Base-by-base conservation (phyloP, 2,329 filamentous ascomycete species). In the Talaromyces sp. region DNA sequence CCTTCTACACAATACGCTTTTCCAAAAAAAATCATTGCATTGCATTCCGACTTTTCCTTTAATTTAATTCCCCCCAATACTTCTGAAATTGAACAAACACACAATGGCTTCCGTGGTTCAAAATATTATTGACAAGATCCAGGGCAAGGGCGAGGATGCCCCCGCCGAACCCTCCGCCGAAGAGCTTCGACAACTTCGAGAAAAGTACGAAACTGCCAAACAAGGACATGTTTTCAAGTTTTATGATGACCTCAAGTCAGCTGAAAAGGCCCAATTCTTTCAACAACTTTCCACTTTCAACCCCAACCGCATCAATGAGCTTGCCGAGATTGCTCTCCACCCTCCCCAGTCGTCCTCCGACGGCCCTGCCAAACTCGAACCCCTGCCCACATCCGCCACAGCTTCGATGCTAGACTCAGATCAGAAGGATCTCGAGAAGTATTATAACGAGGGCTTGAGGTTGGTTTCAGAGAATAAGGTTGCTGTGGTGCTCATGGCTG, bases 401-500 rank as follows among this genome's bases (percentile, higher is more conserved):
- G 95, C 93, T 61, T 97, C 93, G 66, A 92, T 97, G 72, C 88
- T 98, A 77, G 94, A 98, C 80, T 96, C 93, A 67, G 87, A 90
- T 72, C 78, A 88, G 60, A 86, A 88, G 66, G 89, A 96, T 75
- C 85, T 97, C 68, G 83, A 91, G 70, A 86, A 85, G 78, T 99
- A 94, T 93, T 95, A 97, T 79, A 82, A 90, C 68, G 83, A 82
- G 50, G 89, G 89, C 52, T 77, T 92, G 68, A 82, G 87, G 71
- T 77, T 88, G 72, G 88, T 91, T 68, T 85, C 87, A 7, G 81
- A 87, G 70, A 89, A 89, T 79, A 86, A 89, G 75, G 89, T 91
- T 56, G 89, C 88, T 37, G 95, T 99, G 19, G 92, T 99, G 61
- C 86, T 99, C 73, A 96, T 99, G 91, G 95, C 95, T 66, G 95